phyloP scores from a whole-genome alignment of 306 rosid genomes.

The Hylodesmum podocarpum region DNA sequence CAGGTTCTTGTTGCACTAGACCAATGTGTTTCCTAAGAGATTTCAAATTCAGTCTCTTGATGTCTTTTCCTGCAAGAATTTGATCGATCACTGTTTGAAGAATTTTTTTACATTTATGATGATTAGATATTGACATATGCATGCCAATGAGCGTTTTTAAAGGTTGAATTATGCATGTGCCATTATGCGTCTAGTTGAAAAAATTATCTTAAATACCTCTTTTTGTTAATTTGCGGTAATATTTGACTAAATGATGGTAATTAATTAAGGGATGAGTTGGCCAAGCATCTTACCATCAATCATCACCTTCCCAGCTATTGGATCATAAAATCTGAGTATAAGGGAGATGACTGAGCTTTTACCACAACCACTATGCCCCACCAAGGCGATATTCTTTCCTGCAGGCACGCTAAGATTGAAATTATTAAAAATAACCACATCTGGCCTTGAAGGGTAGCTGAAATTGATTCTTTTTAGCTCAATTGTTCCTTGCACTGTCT shows the following conservation, averaged over 20 bases:
- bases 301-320: conserved; percentile 71
- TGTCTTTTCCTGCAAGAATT: conserved; percentile 68
- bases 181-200: neutral
- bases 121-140: neutral
- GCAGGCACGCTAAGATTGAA: conserved; percentile 62
- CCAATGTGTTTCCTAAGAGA: conserved; percentile 80
- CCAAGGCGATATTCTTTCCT: conserved; percentile 73
- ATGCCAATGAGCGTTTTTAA: no score
- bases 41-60: conserved; percentile 58
- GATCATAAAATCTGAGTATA: conserved; percentile 85
- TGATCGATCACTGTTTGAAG: conserved; percentile 8
- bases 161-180: no score
- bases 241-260: neutral
- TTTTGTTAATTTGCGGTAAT: neutral
- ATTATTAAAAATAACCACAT: conserved; percentile 62
- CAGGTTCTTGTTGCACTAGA: conserved; percentile 90
- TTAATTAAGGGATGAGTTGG: neutral
- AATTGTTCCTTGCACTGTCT: conserved; percentile 66
- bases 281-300: conserved; percentile 64
- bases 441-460: conserved; percentile 85
- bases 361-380: conserved; percentile 94
- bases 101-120: neutral
- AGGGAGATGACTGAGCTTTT: conserved; percentile 88
- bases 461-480: conserved; percentile 64
- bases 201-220: neutral